These are phyloP conservation scores for Endoconidiophora polonica DNA, from an alignment of 2,329 filamentous ascomycete species.

Conservation along the genomic window DNA sequence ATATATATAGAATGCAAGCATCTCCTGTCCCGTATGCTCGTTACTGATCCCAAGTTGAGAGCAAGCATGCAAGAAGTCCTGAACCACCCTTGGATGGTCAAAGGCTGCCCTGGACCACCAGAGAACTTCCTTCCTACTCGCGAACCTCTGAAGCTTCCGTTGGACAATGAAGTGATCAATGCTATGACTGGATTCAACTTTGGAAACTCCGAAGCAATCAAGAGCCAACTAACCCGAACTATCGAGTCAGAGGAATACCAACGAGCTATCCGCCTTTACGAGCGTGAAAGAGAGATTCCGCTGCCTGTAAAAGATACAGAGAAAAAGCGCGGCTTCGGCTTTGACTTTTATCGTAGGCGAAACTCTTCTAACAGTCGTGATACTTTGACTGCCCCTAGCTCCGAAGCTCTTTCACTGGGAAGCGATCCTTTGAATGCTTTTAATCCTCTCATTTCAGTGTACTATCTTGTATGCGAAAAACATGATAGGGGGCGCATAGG, in stretches of 20 bases:
- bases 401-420: constrained; percentile 67
- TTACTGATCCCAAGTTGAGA: constrained; percentile 77
- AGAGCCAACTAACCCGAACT: constrained; percentile 63
- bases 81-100: constrained; percentile 89
- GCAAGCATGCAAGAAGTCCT: constrained; percentile 83
- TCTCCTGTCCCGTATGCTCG: constrained; percentile 85
- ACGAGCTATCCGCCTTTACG: constrained; percentile 55
- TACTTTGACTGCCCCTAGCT: constrained; percentile 67
- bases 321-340: constrained; percentile 71
- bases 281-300: constrained; percentile 46
- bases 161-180: constrained; percentile 69
- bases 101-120: constrained; percentile 70
- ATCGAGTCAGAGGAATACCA: constrained; percentile 92
- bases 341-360: constrained; percentile 91
- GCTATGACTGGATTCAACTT: constrained; percentile 99
- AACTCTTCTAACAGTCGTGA: constrained; percentile 83
- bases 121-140: constrained; percentile 77
- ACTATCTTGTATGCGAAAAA: constrained; percentile 93
- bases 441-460: constrained; percentile 80
- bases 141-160: constrained; percentile 68
- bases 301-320: constrained; percentile 49
- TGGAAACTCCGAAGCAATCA: constrained; percentile 70
- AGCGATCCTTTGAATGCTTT: constrained; percentile 85
- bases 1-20: constrained; percentile 63
- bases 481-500: constrained; percentile 53